A percentile compares a stretch with the other conserved stretches of the same genome.
Evolutionary conservation across 306 rosid genomes (phyloP).

Genomic region (Ochetophila trinervis): DNA sequence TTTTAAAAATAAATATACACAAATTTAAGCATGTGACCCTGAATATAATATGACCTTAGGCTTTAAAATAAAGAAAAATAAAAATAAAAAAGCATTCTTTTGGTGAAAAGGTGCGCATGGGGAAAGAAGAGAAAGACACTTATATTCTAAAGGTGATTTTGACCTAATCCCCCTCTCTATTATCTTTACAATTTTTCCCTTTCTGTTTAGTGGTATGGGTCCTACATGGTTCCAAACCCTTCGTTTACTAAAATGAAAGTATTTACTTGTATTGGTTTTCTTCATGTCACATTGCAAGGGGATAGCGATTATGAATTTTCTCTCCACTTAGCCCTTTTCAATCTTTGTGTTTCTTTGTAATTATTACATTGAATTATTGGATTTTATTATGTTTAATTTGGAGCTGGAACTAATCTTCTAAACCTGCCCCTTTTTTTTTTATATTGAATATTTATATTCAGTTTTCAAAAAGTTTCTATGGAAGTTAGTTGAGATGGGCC

Average conservation of each 20-base stretch:
- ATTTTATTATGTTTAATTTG: slow-evolving; percentile 23
- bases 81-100: not conserved
- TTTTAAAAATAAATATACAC: not conserved
- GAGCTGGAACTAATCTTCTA: slow-evolving; percentile 1
- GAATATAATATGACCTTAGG: not conserved
- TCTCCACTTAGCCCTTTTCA: not conserved
- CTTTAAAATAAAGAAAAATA: slow-evolving; percentile 1
- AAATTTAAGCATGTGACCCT: not conserved
- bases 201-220: slow-evolving; percentile 15
- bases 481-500: slow-evolving; percentile 28
- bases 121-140: slow-evolving; percentile 29
- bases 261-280: not conserved
- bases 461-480: slow-evolving; percentile 17
- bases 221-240: slow-evolving; percentile 5
- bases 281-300: not conserved
- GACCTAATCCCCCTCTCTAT: slow-evolving; percentile 19
- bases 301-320: not conserved
- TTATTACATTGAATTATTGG: slow-evolving; percentile 26
- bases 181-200: slow-evolving; percentile 1
- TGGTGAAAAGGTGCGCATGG: slow-evolving; percentile 29
- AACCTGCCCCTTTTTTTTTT: not conserved
- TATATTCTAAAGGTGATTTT: slow-evolving; percentile 33
- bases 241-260: not conserved
- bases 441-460: not conserved
- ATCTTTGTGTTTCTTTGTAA: slow-evolving; percentile 1